Evolutionary conservation across 192 early-diverging fungal genomes (phyloP).

Genomic region (Paraglomus brasilianum): DNA sequence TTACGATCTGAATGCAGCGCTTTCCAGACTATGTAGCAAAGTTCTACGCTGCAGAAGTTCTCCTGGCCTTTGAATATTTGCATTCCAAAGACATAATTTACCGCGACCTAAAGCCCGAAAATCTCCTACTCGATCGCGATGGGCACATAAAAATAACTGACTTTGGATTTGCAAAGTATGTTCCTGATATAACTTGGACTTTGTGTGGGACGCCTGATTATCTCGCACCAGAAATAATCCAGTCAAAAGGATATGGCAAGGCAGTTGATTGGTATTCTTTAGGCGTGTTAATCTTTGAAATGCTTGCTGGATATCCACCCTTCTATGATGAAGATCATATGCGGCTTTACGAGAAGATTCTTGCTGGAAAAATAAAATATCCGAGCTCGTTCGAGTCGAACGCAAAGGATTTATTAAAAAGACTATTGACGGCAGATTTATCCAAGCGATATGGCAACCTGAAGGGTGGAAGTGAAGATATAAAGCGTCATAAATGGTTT

Average conservation of each 20-base stretch:
- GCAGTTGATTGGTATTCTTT: conserved; percentile 97
- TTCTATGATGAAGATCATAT: conserved; percentile 96
- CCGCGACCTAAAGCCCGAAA: conserved; percentile 91
- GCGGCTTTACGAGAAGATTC: conserved; percentile 91
- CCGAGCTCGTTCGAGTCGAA: conserved; percentile 80
- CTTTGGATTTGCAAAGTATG: conserved; percentile 85
- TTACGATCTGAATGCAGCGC: conserved; percentile 53
- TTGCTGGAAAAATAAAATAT: conserved; percentile 80
- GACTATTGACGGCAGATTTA: conserved; percentile 77
- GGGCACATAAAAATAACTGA: conserved; percentile 89
- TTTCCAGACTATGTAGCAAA: conserved; percentile 86
- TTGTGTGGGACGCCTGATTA: conserved; percentile 85
- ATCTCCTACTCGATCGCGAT: conserved; percentile 67
- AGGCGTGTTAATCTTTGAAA: conserved; percentile 91
- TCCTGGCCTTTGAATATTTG: conserved; percentile 86
- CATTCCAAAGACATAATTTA: conserved; percentile 86
- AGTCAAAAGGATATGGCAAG: conserved; percentile 89
- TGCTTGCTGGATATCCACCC: conserved; percentile 93
- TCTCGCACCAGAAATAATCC: conserved; percentile 87
- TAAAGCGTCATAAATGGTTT: conserved; percentile 96
- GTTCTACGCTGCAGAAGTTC: conserved; percentile 88
- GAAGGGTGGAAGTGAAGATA: conserved; percentile 80
- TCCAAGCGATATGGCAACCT: conserved; percentile 87
- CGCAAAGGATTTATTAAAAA: conserved; percentile 83
- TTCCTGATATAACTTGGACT: conserved; percentile 81